Evolutionary conservation across 2,329 filamentous ascomycete species (phyloP).

Genomic region (Didymella pomorum): DNA sequence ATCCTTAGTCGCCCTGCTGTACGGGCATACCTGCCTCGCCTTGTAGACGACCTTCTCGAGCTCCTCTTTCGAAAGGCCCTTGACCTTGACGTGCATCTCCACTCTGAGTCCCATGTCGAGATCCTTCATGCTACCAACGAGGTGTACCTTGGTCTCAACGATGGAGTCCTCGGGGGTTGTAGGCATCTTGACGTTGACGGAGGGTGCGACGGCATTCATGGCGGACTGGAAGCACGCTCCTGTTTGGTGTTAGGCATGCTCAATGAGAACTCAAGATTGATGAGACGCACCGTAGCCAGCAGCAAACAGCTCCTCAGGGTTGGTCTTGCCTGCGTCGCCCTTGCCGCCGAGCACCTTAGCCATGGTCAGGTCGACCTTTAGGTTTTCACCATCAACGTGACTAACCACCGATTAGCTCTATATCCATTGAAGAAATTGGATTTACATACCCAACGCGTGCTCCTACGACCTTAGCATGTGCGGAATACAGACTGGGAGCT

Average conservation of each 20-base stretch:
- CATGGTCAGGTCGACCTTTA: conserved; percentile 54
- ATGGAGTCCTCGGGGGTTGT: conserved; percentile 49
- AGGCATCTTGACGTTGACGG: conserved; percentile 54
- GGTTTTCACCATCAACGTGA: conserved; percentile 47
- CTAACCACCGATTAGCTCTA: conserved; percentile 17
- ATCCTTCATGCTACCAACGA: conserved; percentile 57
- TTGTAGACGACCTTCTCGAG: conserved; percentile 48
- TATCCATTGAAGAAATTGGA: too few relatives aligned
- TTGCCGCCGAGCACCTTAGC: conserved; percentile 56
- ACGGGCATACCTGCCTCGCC: conserved; percentile 49
- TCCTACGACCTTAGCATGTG: conserved; percentile 51
- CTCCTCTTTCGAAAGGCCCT: conserved; percentile 44
- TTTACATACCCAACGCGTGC: conserved; percentile 45
- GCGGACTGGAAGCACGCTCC: conserved; percentile 57
- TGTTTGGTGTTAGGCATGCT: background rate
- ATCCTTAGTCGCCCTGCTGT: conserved; percentile 44
- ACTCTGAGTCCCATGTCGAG: conserved; percentile 57
- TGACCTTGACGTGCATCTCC: conserved; percentile 53
- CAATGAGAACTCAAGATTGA: background rate
- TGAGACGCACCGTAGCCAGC: conserved; percentile 52
- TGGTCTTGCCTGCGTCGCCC: conserved; percentile 54
- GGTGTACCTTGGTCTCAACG: conserved; percentile 54
- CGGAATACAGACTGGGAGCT: conserved; percentile 52
- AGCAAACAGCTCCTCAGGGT: conserved; percentile 57
- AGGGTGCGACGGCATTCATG: conserved; percentile 55